These are phyloP conservation scores for Discostella stelligera DNA, from an alignment of 352 stramenopile species.

Conservation along the genomic window DNA sequence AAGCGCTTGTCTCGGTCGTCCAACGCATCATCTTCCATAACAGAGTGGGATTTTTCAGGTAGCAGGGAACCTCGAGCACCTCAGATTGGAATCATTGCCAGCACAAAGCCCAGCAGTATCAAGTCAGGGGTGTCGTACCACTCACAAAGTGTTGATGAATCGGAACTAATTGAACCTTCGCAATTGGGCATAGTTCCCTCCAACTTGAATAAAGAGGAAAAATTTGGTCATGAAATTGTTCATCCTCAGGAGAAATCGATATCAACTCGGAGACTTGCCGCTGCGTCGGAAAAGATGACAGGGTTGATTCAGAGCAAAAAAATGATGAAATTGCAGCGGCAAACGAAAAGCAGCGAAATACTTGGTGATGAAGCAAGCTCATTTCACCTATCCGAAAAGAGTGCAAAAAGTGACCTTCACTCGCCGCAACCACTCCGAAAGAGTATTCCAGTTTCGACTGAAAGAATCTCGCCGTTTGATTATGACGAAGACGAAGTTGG, in stretches of 20 bases:
- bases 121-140: constrained; percentile 10
- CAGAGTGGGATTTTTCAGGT: constrained; percentile 37
- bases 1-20: constrained; percentile 11
- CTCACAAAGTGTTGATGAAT: constrained; percentile 1
- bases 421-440: constrained; percentile 18
- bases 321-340: constrained; percentile 10
- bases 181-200: constrained; percentile 7
- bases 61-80: neutral
- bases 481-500: constrained; percentile 20
- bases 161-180: constrained; percentile 12
- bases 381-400: constrained; percentile 16
- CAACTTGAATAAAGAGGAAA: constrained; percentile 2
- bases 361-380: constrained; percentile 27
- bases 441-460: constrained; percentile 1
- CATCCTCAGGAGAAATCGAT: constrained; percentile 6
- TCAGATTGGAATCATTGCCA: neutral
- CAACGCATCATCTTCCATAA: constrained; percentile 23
- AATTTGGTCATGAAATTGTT: constrained; percentile 1
- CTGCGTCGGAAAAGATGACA: constrained; percentile 34
- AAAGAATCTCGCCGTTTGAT: neutral
- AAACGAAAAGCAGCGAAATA: neutral
- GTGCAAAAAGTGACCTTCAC: constrained; percentile 11
- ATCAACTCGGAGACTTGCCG: constrained; percentile 17
- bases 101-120: neutral
- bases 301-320: constrained; percentile 15